These are phyloP conservation scores for Tillandsia fasciculata DNA, from an alignment of 176 grass and related monocot genomes.

Conservation along the genomic window DNA sequence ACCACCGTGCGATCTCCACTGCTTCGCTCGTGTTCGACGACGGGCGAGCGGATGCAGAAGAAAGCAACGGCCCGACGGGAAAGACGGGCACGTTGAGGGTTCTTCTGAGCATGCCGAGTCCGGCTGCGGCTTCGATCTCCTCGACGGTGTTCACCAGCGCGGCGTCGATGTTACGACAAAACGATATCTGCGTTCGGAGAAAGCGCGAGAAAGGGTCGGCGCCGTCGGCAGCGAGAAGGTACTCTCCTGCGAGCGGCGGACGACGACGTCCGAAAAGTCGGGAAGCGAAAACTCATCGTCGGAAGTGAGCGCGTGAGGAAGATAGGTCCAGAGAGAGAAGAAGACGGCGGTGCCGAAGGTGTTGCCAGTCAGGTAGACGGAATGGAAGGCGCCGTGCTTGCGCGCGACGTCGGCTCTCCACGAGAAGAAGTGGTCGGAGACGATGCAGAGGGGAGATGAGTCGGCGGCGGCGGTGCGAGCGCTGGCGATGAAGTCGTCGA, in stretches of 20 bases:
- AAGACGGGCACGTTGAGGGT: neutral
- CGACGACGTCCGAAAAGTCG: constrained; percentile 1
- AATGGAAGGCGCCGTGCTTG: neutral
- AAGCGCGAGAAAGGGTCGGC: neutral
- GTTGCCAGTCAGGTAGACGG: neutral
- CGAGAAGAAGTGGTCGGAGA: neutral
- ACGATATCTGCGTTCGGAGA: neutral
- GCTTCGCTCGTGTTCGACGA: no score
- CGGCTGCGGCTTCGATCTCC: neutral
- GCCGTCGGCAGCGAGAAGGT: neutral
- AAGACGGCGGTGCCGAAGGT: neutral
- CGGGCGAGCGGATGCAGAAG: neutral
- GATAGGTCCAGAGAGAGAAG: constrained; percentile 1
- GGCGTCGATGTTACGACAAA: neutral
- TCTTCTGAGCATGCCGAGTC: constrained; percentile 5
- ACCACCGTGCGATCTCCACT: neutral
- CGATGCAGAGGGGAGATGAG: neutral
- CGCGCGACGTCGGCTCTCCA: constrained; percentile 10
- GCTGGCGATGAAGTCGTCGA: constrained; percentile 6
- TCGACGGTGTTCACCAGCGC: constrained; percentile 15
- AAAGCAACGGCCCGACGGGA: neutral
- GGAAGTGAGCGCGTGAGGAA: neutral
- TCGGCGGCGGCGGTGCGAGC: neutral
- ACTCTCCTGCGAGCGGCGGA: constrained; percentile 9
- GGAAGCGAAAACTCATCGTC: neutral